Evolutionary conservation across 2,329 filamentous ascomycete species (phyloP).

Genomic region (Rhexocercosporidium sp.): DNA sequence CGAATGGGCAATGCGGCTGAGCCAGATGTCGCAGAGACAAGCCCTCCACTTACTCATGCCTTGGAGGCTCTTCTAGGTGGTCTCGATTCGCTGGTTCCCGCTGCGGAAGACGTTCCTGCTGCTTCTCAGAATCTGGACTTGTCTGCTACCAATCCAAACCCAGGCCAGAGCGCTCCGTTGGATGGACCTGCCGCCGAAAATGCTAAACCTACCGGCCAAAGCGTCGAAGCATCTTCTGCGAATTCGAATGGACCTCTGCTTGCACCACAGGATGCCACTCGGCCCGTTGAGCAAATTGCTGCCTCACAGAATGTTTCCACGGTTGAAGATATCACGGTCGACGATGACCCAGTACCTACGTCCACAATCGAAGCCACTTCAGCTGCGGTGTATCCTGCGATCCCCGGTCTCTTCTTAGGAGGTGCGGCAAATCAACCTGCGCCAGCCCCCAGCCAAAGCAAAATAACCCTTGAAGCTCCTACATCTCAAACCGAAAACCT

Average conservation of each 20-base stretch:
- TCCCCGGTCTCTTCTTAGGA: constrained; percentile 18
- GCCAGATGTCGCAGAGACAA: constrained; percentile 10
- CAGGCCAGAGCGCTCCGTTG: neutral
- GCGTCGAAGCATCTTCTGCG: neutral
- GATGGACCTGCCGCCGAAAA: neutral
- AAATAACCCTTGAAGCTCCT: neutral
- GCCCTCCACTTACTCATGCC: constrained; percentile 35
- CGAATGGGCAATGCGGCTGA: constrained; percentile 15
- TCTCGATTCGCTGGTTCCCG: constrained; percentile 24
- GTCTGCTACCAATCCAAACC: neutral
- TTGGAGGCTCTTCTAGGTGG: constrained; percentile 39
- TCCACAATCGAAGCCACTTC: neutral
- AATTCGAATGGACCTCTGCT: neutral
- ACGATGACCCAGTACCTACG: neutral
- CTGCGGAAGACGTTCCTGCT: neutral
- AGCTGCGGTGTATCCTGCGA: neutral
- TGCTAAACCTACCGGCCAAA: neutral
- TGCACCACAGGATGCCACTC: neutral
- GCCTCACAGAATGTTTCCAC: neutral
- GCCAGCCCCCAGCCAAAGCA: neutral
- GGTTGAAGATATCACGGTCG: neutral
- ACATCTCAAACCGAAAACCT: neutral
- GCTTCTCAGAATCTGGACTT: neutral
- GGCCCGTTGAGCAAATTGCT: neutral
- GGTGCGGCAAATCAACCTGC: neutral